These are phyloP conservation scores for Chrysoporthe cubensis DNA, from an alignment of 2,329 filamentous ascomycete species.

Conservation along the genomic window DNA sequence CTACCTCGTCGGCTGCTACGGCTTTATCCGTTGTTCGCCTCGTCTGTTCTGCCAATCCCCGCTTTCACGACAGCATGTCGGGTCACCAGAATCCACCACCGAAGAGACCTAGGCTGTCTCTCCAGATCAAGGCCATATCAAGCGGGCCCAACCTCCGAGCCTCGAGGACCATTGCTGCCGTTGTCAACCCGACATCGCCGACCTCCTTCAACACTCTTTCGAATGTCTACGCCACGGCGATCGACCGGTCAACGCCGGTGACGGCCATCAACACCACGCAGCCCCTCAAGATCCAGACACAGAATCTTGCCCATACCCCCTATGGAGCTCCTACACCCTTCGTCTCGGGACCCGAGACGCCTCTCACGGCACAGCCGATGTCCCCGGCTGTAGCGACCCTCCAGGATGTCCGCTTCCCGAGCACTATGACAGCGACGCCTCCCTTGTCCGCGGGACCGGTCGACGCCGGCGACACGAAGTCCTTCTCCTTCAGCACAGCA, in stretches of 20 bases:
- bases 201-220: conserved; percentile 69
- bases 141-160: conserved; percentile 43
- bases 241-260: conserved; percentile 60
- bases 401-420: conserved; percentile 52
- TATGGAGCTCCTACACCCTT: conserved; percentile 48
- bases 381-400: conserved; percentile 49
- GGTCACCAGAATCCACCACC: conserved; percentile 39
- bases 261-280: conserved; percentile 53
- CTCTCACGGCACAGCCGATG: conserved; percentile 53
- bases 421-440: conserved; percentile 64
- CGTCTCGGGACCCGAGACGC: conserved; percentile 56
- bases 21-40: conserved; percentile 9
- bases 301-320: conserved; percentile 38
- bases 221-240: conserved; percentile 66
- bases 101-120: conserved; percentile 59
- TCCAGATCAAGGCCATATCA: conserved; percentile 49
- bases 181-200: conserved; percentile 60
- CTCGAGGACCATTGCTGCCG: conserved; percentile 49
- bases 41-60: neutral
- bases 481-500: conserved; percentile 50
- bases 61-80: conserved; percentile 26
- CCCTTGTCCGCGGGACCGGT: conserved; percentile 58
- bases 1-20: neutral
- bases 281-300: conserved; percentile 44
- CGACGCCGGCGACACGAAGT: conserved; percentile 38